Percentiles rank a stretch among this genome's conserved stretches.
Conservation (phyloP, 2,329 filamentous ascomycete species). For the Orbilia quercus region DNA sequence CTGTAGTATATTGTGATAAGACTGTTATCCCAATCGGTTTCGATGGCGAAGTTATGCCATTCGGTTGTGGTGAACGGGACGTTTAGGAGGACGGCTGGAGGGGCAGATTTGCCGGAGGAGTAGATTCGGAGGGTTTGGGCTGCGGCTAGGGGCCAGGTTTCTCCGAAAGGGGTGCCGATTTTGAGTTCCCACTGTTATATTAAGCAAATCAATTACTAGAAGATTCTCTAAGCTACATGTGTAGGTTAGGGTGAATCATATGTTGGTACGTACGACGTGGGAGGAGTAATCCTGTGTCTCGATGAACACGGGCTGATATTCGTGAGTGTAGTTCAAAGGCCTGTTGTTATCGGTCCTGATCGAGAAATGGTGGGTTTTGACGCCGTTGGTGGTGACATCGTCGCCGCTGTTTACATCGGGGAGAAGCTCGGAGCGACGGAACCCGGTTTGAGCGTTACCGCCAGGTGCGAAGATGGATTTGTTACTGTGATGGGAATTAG, state of each 20-base stretch:
- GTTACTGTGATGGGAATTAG: constrained; percentile 62
- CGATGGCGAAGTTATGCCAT: constrained; percentile 74
- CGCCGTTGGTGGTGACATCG: constrained; percentile 68
- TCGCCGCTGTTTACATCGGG: constrained; percentile 67
- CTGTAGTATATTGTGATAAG: constrained; percentile 70
- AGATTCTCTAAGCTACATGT: too few relatives aligned
- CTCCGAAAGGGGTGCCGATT: constrained; percentile 68
- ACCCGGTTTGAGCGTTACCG: constrained; percentile 68
- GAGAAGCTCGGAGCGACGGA: constrained; percentile 71
- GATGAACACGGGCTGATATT: constrained; percentile 69
- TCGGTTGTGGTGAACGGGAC: constrained; percentile 67
- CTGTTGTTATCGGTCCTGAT: constrained; percentile 68
- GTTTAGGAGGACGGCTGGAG: constrained; percentile 68
- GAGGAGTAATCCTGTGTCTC: constrained; percentile 63
- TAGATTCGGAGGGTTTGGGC: constrained; percentile 65
- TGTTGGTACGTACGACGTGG: constrained; percentile 61
- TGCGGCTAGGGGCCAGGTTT: constrained; percentile 60
- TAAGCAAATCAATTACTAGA: too few relatives aligned
- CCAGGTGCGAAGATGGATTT: constrained; percentile 71
- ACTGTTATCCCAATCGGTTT: constrained; percentile 70
- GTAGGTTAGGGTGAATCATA: neutral
- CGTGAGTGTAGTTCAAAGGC: constrained; percentile 71
- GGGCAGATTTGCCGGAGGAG: constrained; percentile 61
- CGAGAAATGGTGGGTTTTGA: constrained; percentile 73
- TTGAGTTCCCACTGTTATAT: constrained; percentile 65